Percentiles rank a stretch among this genome's conserved stretches.
phyloP scores from a whole-genome alignment of 495 filamentous ascomycete species.

The Terfezia claveryi region DNA sequence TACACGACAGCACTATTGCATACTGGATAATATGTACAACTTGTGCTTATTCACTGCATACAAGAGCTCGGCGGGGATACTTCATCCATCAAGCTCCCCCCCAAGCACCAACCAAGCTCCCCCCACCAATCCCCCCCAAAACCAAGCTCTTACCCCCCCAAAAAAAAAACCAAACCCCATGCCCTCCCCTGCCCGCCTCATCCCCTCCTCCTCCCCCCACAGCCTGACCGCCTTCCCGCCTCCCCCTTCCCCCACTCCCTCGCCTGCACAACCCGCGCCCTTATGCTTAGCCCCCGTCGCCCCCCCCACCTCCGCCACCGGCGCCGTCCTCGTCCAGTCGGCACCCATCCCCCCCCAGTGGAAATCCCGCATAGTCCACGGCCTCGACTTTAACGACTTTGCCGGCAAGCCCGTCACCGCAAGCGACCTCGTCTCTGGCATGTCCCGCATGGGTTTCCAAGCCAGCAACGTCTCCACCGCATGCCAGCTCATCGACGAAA shows the following conservation, averaged over 20 bases:
- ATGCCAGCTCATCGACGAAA: slow-evolving; percentile 72
- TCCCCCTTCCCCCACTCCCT: too few species aligned
- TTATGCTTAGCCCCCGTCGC: not conserved
- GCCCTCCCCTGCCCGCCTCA: not conserved
- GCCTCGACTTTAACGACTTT: slow-evolving; percentile 74
- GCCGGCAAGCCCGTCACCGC: slow-evolving; percentile 48
- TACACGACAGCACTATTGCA: too few species aligned
- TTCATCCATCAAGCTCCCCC: not conserved
- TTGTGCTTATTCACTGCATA: too few species aligned
- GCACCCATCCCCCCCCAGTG: slow-evolving; percentile 45
- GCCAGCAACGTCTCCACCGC: slow-evolving; percentile 68
- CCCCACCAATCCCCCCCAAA: not conserved
- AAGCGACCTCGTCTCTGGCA: slow-evolving; percentile 57
- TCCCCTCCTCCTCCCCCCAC: not conserved
- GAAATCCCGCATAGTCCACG: slow-evolving; percentile 48
- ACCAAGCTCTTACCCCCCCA: not conserved
- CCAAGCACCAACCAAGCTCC: not conserved
- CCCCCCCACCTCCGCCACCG: slow-evolving; percentile 29
- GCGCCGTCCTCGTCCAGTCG: slow-evolving; percentile 77
- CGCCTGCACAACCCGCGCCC: too few species aligned
- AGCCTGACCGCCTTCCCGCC: not conserved
- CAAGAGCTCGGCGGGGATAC: too few species aligned
- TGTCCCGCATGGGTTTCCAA: slow-evolving; percentile 82
- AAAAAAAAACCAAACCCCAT: not conserved
- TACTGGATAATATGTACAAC: too few species aligned